Evolutionary conservation across 2,329 filamentous ascomycete species (phyloP).

Genomic region (Cladosporium velox): DNA sequence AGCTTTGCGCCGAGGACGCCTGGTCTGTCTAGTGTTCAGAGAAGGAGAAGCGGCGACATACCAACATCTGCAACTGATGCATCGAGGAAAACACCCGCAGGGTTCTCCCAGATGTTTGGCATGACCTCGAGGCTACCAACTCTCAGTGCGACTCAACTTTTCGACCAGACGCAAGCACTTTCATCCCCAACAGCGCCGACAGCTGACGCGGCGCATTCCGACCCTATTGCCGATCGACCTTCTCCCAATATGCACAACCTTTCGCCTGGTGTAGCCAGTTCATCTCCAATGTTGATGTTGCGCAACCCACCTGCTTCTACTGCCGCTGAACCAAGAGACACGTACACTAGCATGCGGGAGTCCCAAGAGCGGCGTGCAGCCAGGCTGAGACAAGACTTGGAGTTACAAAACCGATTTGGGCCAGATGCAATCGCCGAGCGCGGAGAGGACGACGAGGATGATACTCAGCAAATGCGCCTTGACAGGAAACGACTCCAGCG

Average conservation of each 20-base stretch:
- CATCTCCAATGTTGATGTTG: constrained; percentile 43
- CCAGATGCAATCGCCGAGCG: constrained; percentile 19
- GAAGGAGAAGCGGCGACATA: constrained; percentile 42
- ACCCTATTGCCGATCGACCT: constrained; percentile 48
- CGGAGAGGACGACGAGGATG: constrained; percentile 29
- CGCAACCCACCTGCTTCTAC: constrained; percentile 26
- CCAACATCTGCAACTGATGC: constrained; percentile 45
- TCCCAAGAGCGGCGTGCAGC: constrained; percentile 44
- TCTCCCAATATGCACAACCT: constrained; percentile 45
- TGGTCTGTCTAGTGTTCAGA: constrained; percentile 43
- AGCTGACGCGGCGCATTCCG: constrained; percentile 41
- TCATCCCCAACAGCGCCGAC: constrained; percentile 45
- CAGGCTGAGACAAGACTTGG: constrained; percentile 26
- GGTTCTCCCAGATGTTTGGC: constrained; percentile 44
- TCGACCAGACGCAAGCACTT: constrained; percentile 48
- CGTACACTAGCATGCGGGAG: constrained; percentile 48
- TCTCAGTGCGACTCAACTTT: constrained; percentile 50
- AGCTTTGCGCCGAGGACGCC: constrained; percentile 43
- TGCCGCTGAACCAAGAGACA: constrained; percentile 42
- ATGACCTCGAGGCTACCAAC: constrained; percentile 35
- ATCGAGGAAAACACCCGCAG: constrained; percentile 41
- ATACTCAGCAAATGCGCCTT: constrained; percentile 21
- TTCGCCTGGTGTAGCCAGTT: constrained; percentile 40
- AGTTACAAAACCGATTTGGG: constrained; percentile 20
- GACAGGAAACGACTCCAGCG: constrained; percentile 25